Percentiles rank a stretch among this genome's conserved stretches.
These are phyloP conservation scores for Tanacetum coccineum DNA, from an alignment of 129 eudicot species.

Conservation along the genomic window DNA sequence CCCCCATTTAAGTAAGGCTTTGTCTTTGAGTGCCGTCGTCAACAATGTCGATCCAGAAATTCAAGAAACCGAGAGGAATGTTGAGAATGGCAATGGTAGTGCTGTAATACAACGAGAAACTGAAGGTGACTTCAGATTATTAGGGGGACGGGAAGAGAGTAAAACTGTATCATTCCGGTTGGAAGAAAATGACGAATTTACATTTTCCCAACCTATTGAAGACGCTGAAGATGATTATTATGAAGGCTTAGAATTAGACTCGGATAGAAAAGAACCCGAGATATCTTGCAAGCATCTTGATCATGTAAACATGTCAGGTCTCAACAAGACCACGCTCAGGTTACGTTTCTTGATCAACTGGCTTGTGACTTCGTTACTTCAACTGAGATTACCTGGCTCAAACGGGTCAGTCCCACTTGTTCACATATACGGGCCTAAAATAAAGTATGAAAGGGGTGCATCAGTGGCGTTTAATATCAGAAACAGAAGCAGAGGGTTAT, in stretches of 20 bases:
- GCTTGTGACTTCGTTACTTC: constrained; percentile 61
- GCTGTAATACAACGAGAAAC: constrained; percentile 57
- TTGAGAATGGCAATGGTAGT: constrained; percentile 31
- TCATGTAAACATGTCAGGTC: constrained; percentile 53
- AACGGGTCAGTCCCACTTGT: constrained; percentile 45
- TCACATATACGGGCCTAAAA: constrained; percentile 60
- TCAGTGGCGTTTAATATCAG: constrained; percentile 59
- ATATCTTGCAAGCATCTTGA: constrained; percentile 51
- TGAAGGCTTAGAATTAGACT: constrained; percentile 33
- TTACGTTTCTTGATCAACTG: constrained; percentile 48
- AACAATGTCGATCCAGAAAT: constrained; percentile 19
- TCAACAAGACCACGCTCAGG: constrained; percentile 51
- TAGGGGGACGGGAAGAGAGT: constrained; percentile 37
- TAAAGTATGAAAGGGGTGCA: constrained; percentile 58
- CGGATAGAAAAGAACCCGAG: constrained; percentile 49
- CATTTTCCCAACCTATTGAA: constrained; percentile 38
- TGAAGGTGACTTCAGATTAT: constrained; percentile 52
- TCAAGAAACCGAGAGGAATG: constrained; percentile 14
- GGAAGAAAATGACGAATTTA: constrained; percentile 40
- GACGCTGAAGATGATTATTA: constrained; percentile 30
- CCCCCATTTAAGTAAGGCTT: constrained; percentile 28
- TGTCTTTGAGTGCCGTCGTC: constrained; percentile 32
- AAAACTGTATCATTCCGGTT: constrained; percentile 36
- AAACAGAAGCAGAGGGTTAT: constrained; percentile 40
- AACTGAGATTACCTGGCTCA: constrained; percentile 36